Base-by-base conservation (phyloP, 2,329 filamentous ascomycete species). In the Ceratocystis smalleyi region DNA sequence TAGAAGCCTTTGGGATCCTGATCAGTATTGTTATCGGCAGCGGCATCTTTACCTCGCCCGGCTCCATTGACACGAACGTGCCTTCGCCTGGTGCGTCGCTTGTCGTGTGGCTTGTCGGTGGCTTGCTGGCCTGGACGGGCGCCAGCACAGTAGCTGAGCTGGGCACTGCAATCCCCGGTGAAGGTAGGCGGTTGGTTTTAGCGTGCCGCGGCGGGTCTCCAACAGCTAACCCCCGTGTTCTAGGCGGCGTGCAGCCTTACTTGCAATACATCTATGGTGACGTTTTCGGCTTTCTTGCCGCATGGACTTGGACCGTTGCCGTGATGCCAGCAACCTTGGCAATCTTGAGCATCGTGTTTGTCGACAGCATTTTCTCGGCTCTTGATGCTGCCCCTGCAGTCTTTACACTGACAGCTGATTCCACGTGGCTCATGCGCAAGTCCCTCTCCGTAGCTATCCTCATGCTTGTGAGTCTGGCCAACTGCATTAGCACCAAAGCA, bases 281-380 rank as follows among this genome's bases (percentile, higher is more conserved):
- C 61, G 73, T 81, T 1, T 78, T 79, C 60, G 83, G 82, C n/a
- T 86, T 85, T 68, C 71, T 85, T 4, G 81, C 82, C 5, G 82
- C 82, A 0, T 86, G 83, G 83, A 82, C 83, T 0, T 86, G 83
- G 80, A 79, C 86, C 63, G 77, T 85, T 5, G 81, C 80, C 22
- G 79, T 85, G 27, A 86, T 85, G 78, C 83, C 83, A 0, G 82
- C 82, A 0, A 84, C 83, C 0, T 76, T 85, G 66, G 83, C 83
- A 8, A 86, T 86, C 59, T 76, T 85, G 32, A 80, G 79, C 69
- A 84, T 86, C 67, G 82, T 85, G 27, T 85, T 86, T 68, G 77
- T 84, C 65, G 77, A 83, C 70, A 83, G 78, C 67, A 77, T 83
- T 30, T 83, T 79, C 75, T 77, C 82, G 1, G 78, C 79, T 1